These are phyloP conservation scores for Pistacia integerrima DNA, from an alignment of 345 rosid species.

Conservation along the genomic window DNA sequence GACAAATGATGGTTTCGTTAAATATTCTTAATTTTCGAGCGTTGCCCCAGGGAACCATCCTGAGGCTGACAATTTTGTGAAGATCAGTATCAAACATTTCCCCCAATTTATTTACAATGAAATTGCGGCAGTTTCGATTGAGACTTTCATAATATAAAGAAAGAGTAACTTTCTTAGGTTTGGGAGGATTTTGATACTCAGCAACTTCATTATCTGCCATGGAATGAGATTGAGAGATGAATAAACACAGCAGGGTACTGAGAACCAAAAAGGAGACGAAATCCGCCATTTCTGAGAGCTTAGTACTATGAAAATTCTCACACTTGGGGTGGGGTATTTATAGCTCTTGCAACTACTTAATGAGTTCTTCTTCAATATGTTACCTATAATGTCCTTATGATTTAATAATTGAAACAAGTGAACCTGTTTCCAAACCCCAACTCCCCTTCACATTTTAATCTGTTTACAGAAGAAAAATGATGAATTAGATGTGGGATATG, in stretches of 20 bases:
- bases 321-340: neutral
- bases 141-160: conserved; percentile 44
- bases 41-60: conserved; percentile 46
- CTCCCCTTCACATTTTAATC: neutral
- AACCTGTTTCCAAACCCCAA: neutral
- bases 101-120: conserved; percentile 26
- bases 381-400: neutral
- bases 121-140: conserved; percentile 28
- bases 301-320: neutral
- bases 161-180: conserved; percentile 26
- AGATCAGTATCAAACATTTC: conserved; percentile 30
- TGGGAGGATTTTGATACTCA: neutral
- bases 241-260: neutral
- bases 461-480: neutral
- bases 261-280: conserved; percentile 5
- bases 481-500: too few relatives aligned
- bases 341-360: conserved; percentile 1
- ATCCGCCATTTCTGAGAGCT: conserved; percentile 23
- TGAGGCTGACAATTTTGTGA: conserved; percentile 31
- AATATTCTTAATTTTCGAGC: neutral
- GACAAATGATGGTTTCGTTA: conserved; percentile 30
- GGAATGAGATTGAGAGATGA: neutral
- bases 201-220: neutral
- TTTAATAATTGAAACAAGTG: neutral
- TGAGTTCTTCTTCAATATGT: neutral